Evolutionary conservation across 2,329 filamentous ascomycete species (phyloP).

Genomic region (Samsoniella hepiali): DNA sequence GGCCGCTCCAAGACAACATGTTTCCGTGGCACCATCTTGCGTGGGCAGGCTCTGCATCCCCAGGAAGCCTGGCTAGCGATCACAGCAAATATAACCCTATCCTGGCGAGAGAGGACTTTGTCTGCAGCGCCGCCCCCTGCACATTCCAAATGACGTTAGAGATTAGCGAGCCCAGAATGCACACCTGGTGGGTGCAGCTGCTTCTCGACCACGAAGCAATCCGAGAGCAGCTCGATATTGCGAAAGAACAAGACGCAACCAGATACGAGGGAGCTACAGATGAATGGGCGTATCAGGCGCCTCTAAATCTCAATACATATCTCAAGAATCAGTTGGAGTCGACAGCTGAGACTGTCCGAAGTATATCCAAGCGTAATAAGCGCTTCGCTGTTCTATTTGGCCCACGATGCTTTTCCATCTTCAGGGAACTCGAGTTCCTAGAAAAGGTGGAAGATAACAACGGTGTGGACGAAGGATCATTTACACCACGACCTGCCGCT

Average conservation of each 20-base stretch:
- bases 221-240: constrained; percentile 35
- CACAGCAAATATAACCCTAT: constrained; percentile 39
- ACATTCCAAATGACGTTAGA: constrained; percentile 44
- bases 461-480: constrained; percentile 39
- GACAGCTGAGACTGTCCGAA: constrained; percentile 36
- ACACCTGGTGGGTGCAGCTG: constrained; percentile 38
- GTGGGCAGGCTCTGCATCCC: constrained; percentile 33
- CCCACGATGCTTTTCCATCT: constrained; percentile 46
- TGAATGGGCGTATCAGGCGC: constrained; percentile 39
- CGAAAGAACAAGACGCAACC: constrained; percentile 44
- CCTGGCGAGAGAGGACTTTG: constrained; percentile 35
- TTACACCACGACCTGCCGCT: constrained; percentile 34
- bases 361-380: constrained; percentile 56
- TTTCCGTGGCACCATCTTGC: constrained; percentile 41
- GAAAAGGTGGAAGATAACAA: constrained; percentile 38
- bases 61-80: constrained; percentile 26
- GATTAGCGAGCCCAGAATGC: constrained; percentile 48
- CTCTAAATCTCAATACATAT: constrained; percentile 49
- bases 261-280: constrained; percentile 45
- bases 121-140: constrained; percentile 43
- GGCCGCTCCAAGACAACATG: constrained; percentile 34
- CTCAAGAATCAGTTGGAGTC: constrained; percentile 47
- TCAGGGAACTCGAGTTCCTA: constrained; percentile 47
- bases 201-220: constrained; percentile 47
- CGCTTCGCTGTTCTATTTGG: constrained; percentile 54